Percentiles rank a stretch among this genome's conserved stretches.
Conservation (phyloP, 441 rosid species). For the Jatropha multifida region DNA sequence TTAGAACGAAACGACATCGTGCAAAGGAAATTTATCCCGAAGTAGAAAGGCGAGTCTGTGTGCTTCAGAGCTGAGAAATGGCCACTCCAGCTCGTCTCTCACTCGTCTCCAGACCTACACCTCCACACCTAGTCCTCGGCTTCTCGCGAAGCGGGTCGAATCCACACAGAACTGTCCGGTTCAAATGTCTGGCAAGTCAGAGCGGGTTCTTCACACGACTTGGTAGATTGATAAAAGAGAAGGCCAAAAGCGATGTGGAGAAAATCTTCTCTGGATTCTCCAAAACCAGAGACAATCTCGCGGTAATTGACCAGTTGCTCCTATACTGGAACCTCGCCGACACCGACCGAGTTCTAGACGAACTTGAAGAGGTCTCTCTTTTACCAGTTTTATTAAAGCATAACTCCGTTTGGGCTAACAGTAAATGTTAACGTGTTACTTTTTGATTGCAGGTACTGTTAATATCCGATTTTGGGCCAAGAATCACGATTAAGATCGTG, state of each 20-base stretch:
- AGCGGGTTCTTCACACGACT: conserved; percentile 88
- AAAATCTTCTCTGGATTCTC: conserved; percentile 89
- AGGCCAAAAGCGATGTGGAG: conserved; percentile 90
- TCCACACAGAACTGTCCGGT: conserved; percentile 27
- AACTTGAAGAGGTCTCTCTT: conserved; percentile 74
- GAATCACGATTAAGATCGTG: conserved; percentile 80
- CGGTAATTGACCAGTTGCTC: conserved; percentile 85
- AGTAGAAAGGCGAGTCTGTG: no score
- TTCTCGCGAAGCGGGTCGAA: conserved; percentile 18
- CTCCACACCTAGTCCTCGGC: conserved; percentile 22
- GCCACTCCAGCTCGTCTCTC: conserved; percentile 53
- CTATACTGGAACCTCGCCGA: conserved; percentile 94
- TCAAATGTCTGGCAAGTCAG: conserved; percentile 68
- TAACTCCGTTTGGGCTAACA: no score
- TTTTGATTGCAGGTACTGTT: conserved; percentile 52
- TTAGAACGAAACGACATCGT: conserved; percentile 11
- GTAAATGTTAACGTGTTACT: background rate
- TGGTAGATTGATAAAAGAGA: conserved; percentile 86
- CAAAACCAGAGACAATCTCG: conserved; percentile 86
- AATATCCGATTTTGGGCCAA: conserved; percentile 95
- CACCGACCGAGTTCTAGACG: conserved; percentile 93
- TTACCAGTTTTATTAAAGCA: no score
- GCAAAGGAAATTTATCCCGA: conserved; percentile 13
- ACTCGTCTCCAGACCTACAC: conserved; percentile 39
- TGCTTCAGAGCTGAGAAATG: conserved; percentile 26